Base-by-base conservation (phyloP, 371 early-diverging fungal genomes). In the Zychaea mexicana region DNA sequence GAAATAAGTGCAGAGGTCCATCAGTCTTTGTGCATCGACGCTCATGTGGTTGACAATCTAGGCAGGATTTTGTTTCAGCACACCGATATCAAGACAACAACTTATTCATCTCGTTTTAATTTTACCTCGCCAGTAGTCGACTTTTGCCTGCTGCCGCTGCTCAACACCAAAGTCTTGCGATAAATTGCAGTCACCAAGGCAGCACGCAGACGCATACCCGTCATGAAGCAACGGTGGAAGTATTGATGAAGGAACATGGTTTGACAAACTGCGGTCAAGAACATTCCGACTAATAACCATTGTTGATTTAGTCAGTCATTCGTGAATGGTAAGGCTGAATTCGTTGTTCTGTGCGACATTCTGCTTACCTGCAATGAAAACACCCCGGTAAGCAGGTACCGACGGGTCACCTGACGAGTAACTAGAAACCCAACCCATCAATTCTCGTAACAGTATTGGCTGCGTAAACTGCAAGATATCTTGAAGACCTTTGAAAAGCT, bases 31-130 rank as follows among this genome's bases (percentile, higher is more conserved):
- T 4, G 96, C 90, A 78, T 98, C 97, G 3, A 95, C 94, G 64
- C 91, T 89, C 96, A 95, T 95, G 54, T 86, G 88, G 65, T 96
- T 97, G 24, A 94, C 94, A 67, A 97, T 95, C 68, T 92, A 66
- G 24, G 19, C 47, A 10, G 33, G 15, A 27, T 12, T 2, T 12
- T 12, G 13, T 33, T 17, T 28, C 1, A 52, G 19, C 30, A 22
- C 22, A 36, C 53, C 10, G n/a, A n/a, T 22, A 42, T 36, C 30
- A 22, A n/a, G n/a, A 52, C 52, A 49, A 49, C n/a, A 19, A 7
- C n/a, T 47, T 47, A n/a, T 47, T 47, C 24, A 47, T 19, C 7
- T 53, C 26, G 15, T 56, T n/a, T 24, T 19, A 28, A 13, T 33
- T 24, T 64, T 73, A 73, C 79, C 67, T 82, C 92, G 27, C 94